phyloP scores from a whole-genome alignment of 495 filamentous ascomycete genomes.

The Aspergillus hancockii region DNA sequence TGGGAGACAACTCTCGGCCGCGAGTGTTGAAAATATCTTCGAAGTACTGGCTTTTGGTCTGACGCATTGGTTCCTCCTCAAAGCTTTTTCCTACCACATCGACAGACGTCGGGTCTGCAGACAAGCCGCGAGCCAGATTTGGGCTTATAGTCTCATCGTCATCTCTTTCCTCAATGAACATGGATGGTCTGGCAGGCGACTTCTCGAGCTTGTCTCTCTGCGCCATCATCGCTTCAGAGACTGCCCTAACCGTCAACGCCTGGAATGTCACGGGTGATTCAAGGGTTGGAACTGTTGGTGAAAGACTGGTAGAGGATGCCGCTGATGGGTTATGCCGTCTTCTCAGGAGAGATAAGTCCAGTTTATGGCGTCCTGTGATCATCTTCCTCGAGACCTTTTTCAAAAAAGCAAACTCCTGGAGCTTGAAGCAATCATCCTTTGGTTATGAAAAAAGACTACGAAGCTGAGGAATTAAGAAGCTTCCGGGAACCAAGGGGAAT shows the following conservation, averaged over 20 bases:
- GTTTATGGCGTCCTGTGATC: constrained; percentile 16
- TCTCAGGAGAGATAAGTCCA: constrained; percentile 23
- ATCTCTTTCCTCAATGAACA: constrained; percentile 29
- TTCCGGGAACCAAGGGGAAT: background rate
- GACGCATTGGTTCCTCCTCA: constrained; percentile 28
- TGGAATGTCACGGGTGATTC: constrained; percentile 25
- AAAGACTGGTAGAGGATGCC: constrained; percentile 21
- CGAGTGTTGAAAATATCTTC: constrained; percentile 60
- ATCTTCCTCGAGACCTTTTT: constrained; percentile 1
- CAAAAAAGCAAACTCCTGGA: background rate
- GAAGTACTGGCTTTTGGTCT: constrained; percentile 54
- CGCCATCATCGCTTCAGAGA: constrained; percentile 20
- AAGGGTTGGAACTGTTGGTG: constrained; percentile 23
- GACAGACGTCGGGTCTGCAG: constrained; percentile 18
- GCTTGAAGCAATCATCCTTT: background rate
- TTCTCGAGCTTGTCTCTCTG: constrained; percentile 19
- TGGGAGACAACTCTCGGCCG: constrained; percentile 50
- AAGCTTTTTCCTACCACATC: constrained; percentile 15
- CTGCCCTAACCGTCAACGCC: constrained; percentile 12
- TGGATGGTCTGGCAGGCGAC: constrained; percentile 20
- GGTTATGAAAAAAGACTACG: background rate
- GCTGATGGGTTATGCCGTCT: constrained; percentile 19
- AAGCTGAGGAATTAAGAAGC: background rate
- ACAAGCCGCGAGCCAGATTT: constrained; percentile 3
- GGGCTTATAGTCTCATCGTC: constrained; percentile 28